Base-by-base conservation (phyloP, 1,139 yeast species). In the Candida tetrigidarum region DNA sequence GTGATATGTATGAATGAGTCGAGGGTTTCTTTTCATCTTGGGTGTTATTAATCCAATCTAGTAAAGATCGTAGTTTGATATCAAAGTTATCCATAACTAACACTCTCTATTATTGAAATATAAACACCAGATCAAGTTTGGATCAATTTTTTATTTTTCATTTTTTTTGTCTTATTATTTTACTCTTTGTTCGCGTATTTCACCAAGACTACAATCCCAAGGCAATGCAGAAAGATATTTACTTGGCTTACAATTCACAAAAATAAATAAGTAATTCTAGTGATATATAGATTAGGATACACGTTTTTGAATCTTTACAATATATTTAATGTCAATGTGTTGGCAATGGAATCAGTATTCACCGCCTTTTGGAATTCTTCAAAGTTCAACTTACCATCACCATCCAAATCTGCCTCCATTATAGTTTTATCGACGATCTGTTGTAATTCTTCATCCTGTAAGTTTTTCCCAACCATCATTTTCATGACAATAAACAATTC, bases 371-470 rank as follows among this genome's bases (percentile, higher is more conserved):
- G 82, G 64, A 93, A 95, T 71, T 95, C 99, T 35, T 83, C 92
- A 62, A 91, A 93, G 51, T 86, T 84, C 49, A 95, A 71, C 56
- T 80, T 81, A 1, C 97, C 97, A 60, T 92, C 98, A 1, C 96
- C 96, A 59, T 95, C 98, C 33, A 67, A 62, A 60, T 95, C 99
- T 30, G 95, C 95, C 63, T 93, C 98, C 85, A 91, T 84, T 55
- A 95, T 90, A 1, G 99, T 91, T 65, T 95, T 83, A 63, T 95
- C 99, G 12, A 92, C 97, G 48, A 92, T 81, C 64, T 93, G 99
- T 64, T 95, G 99, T 51, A 95, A 74, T 59, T 93, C 97, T 30
- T 81, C 84, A 49, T 89, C 96, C 51, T 84, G 86, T 48, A 95
- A 69, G 59, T 93, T 92, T 57, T 83, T 86, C 3, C 98, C 99